phyloP scores from a whole-genome alignment of 441 rosid species.

The Gossypium lobatum region DNA sequence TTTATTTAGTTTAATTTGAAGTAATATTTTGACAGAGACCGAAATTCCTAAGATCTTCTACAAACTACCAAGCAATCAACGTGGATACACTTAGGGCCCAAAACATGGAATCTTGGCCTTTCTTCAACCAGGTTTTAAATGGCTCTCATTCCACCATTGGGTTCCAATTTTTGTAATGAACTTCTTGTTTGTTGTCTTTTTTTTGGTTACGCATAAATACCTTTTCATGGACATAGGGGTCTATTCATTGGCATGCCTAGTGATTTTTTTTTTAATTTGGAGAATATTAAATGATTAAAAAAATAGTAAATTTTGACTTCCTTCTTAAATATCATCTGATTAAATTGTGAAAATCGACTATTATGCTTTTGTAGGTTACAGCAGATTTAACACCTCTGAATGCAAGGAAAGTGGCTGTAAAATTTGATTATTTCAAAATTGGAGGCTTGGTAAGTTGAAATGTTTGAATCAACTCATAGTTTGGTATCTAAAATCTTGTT shows the following conservation, averaged over 20 bases:
- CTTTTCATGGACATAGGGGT: neutral
- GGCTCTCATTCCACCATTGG: too few species aligned
- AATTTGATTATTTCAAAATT: conserved; percentile 71
- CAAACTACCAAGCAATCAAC: conserved; percentile 86
- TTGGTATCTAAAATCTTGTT: neutral
- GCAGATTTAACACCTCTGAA: conserved; percentile 79
- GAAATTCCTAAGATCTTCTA: conserved; percentile 63
- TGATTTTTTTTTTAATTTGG: neutral
- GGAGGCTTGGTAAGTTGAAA: conserved; percentile 60
- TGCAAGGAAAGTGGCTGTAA: conserved; percentile 69
- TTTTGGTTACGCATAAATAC: neutral
- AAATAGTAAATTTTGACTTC: neutral
- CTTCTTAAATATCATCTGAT: neutral
- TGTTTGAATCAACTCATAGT: conserved; percentile 17
- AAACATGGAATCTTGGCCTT: conserved; percentile 87
- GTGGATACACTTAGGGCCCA: conserved; percentile 71
- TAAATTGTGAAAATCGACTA: conserved; percentile 2
- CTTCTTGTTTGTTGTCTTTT: neutral
- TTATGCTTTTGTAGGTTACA: conserved; percentile 50
- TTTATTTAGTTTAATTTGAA: neutral
- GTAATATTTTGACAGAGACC: conserved; percentile 56
- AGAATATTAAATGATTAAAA: neutral
- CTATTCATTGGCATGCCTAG: neutral
- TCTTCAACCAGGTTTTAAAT: conserved; percentile 65
- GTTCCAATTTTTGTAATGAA: neutral